Evolutionary conservation across 371 early-diverging fungal species (phyloP).

Genomic region (Mucor circinelloides): DNA sequence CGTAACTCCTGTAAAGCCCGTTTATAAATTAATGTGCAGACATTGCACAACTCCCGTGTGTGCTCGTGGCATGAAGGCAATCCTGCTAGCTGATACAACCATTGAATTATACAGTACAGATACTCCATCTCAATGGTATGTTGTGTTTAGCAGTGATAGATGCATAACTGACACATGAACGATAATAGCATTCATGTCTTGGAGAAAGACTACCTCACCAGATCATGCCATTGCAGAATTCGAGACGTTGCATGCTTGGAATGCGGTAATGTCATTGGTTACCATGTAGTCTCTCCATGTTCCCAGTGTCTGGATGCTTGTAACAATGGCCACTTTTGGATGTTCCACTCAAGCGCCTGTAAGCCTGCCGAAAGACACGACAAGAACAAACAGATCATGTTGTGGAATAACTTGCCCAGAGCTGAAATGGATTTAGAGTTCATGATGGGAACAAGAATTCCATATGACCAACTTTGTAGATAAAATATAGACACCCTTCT

Average conservation of each 20-base stretch:
- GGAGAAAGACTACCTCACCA: constrained; percentile 89
- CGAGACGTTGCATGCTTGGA: constrained; percentile 93
- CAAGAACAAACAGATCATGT: constrained; percentile 26
- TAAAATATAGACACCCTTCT: constrained; percentile 2
- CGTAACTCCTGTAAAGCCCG: constrained; percentile 36
- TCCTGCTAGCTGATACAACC: constrained; percentile 87
- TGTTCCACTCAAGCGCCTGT: constrained; percentile 92
- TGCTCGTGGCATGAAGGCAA: constrained; percentile 86
- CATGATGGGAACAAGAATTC: constrained; percentile 23
- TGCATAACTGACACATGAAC: not conserved
- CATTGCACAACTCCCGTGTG: constrained; percentile 60
- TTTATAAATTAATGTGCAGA: constrained; percentile 41
- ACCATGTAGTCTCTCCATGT: constrained; percentile 96
- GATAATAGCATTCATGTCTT: constrained; percentile 81
- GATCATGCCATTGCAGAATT: constrained; percentile 90
- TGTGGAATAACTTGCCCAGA: constrained; percentile 57
- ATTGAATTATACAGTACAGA: constrained; percentile 89
- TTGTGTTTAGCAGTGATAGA: not conserved
- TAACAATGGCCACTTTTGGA: constrained; percentile 98
- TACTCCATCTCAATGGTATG: constrained; percentile 79
- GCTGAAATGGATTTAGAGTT: constrained; percentile 50
- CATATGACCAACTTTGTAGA: constrained; percentile 29
- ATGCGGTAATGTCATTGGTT: constrained; percentile 95
- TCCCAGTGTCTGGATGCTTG: constrained; percentile 86
- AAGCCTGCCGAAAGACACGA: constrained; percentile 54